Conservation (phyloP, 805 yeast genomes). For the Wickerhamiella allomyrinae region DNA sequence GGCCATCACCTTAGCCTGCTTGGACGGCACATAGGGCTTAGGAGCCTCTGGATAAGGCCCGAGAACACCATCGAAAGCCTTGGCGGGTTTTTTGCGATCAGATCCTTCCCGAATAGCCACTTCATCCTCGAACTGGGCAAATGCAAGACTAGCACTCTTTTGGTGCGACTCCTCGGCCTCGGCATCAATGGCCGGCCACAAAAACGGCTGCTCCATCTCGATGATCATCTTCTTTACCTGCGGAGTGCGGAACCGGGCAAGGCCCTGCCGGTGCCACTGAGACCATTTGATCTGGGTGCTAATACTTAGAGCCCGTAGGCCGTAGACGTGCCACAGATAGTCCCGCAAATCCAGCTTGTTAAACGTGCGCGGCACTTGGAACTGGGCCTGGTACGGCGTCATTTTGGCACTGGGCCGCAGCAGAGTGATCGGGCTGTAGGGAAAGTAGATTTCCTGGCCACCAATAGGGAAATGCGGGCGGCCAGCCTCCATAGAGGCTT, state of each 20-base stretch:
- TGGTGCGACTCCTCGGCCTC: constrained; percentile 23
- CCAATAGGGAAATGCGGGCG: constrained; percentile 77
- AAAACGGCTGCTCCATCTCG: constrained; percentile 88
- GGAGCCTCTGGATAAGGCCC: constrained; percentile 48
- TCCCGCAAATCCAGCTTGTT: constrained; percentile 91
- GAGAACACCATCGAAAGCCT: constrained; percentile 59
- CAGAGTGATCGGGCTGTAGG: constrained; percentile 66
- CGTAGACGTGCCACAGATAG: constrained; percentile 79
- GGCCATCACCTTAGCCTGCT: constrained; percentile 31
- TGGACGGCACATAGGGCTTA: constrained; percentile 47
- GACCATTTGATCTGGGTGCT: constrained; percentile 77
- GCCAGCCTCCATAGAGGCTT: constrained; percentile 24
- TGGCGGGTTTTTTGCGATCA: constrained; percentile 50
- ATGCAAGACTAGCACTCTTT: constrained; percentile 11
- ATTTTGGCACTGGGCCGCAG: constrained; percentile 90
- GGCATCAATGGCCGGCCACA: constrained; percentile 66
- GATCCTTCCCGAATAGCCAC: constrained; percentile 43
- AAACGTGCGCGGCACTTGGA: constrained; percentile 84
- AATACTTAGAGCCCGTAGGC: constrained; percentile 74
- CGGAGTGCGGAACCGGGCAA: constrained; percentile 60
- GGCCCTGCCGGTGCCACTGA: constrained; percentile 44
- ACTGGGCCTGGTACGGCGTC: constrained; percentile 94
- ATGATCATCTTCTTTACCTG: constrained; percentile 93
- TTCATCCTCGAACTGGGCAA: constrained; percentile 37
- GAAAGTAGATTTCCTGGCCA: constrained; percentile 61